phyloP scores from a whole-genome alignment of 1,139 yeast genomes.

The Sugiyamaella novakii region DNA sequence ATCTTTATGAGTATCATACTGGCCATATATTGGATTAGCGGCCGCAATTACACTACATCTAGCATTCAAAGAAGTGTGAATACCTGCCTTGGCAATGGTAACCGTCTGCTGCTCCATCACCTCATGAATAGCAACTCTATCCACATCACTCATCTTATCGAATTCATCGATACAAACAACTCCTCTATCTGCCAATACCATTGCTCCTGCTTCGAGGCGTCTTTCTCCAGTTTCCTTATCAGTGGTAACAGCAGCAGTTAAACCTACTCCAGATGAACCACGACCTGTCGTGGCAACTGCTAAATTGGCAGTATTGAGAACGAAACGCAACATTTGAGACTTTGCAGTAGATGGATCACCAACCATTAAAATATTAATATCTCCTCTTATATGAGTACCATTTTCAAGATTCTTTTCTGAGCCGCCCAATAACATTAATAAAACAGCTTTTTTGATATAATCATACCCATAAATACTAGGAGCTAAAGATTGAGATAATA shows the following conservation, averaged over 20 bases:
- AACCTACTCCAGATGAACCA: constrained; percentile 99
- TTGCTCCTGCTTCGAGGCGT: constrained; percentile 97
- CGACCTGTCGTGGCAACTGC: constrained; percentile 99
- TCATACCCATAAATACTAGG: constrained; percentile 96
- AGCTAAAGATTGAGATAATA: constrained; percentile 83
- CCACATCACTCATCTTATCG: constrained; percentile 96
- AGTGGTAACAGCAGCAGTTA: constrained; percentile 97
- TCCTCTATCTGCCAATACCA: constrained; percentile 98
- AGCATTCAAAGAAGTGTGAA: constrained; percentile 94
- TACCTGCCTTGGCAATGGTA: constrained; percentile 97
- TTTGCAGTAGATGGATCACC: constrained; percentile 99
- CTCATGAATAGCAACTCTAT: constrained; percentile 97
- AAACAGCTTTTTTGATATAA: constrained; percentile 84
- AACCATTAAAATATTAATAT: constrained; percentile 91
- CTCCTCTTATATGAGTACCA: constrained; percentile 98
- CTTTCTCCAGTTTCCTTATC: constrained; percentile 98
- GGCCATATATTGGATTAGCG: constrained; percentile 97
- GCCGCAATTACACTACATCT: constrained; percentile 98
- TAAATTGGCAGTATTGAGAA: constrained; percentile 87
- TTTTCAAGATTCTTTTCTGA: constrained; percentile 90
- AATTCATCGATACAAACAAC: constrained; percentile 98
- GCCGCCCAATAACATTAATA: constrained; percentile 91
- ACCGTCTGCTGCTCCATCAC: constrained; percentile 99
- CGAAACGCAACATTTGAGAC: constrained; percentile 92
- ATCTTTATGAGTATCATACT: constrained; percentile 92